These are phyloP conservation scores for Trichoderma orchidacearum DNA, from an alignment of 495 filamentous ascomycete genomes.

Conservation along the genomic window DNA sequence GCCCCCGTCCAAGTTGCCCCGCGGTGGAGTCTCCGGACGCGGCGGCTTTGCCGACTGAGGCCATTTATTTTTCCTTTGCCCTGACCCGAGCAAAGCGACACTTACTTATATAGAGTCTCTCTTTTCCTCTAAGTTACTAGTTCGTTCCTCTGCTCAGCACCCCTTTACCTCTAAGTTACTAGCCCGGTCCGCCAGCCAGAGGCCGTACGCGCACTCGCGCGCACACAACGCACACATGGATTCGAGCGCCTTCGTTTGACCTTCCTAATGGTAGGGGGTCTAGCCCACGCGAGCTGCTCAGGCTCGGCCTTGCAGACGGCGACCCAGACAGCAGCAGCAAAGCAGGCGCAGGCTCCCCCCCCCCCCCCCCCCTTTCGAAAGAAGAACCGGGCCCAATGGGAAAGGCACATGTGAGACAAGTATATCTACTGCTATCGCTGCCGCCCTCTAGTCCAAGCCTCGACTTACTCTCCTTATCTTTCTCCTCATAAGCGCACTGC, in stretches of 20 bases:
- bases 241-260: not conserved
- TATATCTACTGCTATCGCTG: not conserved
- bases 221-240: not conserved
- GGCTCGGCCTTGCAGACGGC: not conserved
- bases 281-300: not conserved
- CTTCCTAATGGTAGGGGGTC: not conserved
- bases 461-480: not conserved
- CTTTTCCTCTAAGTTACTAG: conserved; percentile 1
- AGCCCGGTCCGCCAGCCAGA: not conserved
- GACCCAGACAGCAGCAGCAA: not conserved
- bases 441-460: not conserved
- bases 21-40: not conserved
- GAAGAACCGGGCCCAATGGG: not conserved
- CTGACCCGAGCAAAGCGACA: not conserved
- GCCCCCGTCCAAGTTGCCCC: not conserved
- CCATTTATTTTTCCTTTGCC: not conserved
- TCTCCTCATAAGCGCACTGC: not conserved
- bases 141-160: not conserved
- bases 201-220: too few species aligned
- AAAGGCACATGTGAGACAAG: not conserved
- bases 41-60: not conserved
- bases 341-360: not conserved
- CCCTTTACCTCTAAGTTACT: conserved; percentile 1
- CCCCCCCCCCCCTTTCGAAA: not conserved
- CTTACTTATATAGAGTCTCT: conserved; percentile 1